Conservation (phyloP, 2,329 filamentous ascomycete genomes). For the Clonostachys sp. region DNA sequence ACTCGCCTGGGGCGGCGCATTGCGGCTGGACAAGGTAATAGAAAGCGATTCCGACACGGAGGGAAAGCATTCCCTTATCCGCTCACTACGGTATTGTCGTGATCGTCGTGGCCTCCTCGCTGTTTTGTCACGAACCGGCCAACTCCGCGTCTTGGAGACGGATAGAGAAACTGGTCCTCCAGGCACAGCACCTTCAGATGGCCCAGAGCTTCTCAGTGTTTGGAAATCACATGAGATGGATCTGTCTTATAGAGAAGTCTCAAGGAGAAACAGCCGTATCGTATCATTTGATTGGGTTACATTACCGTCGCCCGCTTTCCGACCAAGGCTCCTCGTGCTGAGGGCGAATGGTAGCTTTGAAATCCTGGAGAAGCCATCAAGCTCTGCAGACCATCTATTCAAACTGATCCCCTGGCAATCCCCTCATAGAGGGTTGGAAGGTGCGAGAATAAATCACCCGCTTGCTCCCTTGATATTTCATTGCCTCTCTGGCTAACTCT, state of each 20-base stretch:
- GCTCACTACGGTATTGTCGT: constrained; percentile 58
- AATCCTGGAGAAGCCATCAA: constrained; percentile 56
- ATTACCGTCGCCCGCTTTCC: constrained; percentile 47
- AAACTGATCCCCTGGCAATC: constrained; percentile 58
- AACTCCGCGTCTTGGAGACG: constrained; percentile 57
- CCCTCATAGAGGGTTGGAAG: constrained; percentile 52
- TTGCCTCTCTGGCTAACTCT: neutral
- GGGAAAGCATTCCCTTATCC: constrained; percentile 56
- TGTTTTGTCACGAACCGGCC: constrained; percentile 57
- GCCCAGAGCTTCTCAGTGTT: constrained; percentile 56
- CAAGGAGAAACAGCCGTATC: constrained; percentile 53
- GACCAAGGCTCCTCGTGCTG: constrained; percentile 54
- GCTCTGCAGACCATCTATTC: constrained; percentile 52
- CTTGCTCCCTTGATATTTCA: neutral
- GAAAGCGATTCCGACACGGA: constrained; percentile 48
- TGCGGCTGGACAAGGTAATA: constrained; percentile 54
- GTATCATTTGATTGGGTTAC: constrained; percentile 67
- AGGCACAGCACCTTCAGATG: constrained; percentile 20
- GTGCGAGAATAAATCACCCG: constrained; percentile 20
- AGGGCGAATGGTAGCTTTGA: constrained; percentile 58
- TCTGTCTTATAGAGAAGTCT: constrained; percentile 46
- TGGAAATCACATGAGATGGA: constrained; percentile 59
- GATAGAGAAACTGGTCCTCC: constrained; percentile 45
- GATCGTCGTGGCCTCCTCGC: constrained; percentile 58
- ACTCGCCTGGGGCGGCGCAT: constrained; percentile 57